Conservation (phyloP, 2,329 filamentous ascomycete genomes). For the Colletotrichum sp. region DNA sequence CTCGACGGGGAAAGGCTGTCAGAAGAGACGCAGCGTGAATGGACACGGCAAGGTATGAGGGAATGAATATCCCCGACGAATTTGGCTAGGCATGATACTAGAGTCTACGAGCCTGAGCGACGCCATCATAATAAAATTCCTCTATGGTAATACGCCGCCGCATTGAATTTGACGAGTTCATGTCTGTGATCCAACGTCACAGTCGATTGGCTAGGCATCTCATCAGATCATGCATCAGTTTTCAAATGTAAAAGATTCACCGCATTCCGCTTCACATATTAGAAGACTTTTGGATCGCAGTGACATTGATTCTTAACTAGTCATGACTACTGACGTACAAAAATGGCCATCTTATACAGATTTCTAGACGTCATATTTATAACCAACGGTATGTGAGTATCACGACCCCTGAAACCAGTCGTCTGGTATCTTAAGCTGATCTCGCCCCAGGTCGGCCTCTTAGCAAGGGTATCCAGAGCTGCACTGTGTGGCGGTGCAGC, state of each 20-base stretch:
- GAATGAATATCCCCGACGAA: not conserved
- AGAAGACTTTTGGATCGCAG: not conserved
- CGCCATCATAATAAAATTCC: not conserved
- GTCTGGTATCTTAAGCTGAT: not conserved
- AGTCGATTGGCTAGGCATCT: not conserved
- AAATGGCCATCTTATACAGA: not conserved
- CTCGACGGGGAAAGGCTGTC: not conserved
- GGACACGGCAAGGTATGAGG: not conserved
- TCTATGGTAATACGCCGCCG: not conserved
- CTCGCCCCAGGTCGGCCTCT: not conserved
- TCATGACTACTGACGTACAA: not conserved
- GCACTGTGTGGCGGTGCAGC: not conserved
- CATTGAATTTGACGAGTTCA: fast-evolving
- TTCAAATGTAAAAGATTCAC: not conserved
- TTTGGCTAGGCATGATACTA: fast-evolving
- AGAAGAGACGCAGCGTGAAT: not conserved
- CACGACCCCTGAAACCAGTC: not conserved
- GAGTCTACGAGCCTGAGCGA: not conserved
- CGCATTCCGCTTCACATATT: not conserved
- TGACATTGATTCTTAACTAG: fast-evolving
- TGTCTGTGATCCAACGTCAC: not conserved
- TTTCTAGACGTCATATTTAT: not conserved
- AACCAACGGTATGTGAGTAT: not conserved
- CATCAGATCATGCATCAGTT: not conserved
- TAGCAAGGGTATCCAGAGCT: not conserved